Evolutionary conservation across 192 early-diverging fungal species (phyloP).

Genomic region (Coemansia sp.): DNA sequence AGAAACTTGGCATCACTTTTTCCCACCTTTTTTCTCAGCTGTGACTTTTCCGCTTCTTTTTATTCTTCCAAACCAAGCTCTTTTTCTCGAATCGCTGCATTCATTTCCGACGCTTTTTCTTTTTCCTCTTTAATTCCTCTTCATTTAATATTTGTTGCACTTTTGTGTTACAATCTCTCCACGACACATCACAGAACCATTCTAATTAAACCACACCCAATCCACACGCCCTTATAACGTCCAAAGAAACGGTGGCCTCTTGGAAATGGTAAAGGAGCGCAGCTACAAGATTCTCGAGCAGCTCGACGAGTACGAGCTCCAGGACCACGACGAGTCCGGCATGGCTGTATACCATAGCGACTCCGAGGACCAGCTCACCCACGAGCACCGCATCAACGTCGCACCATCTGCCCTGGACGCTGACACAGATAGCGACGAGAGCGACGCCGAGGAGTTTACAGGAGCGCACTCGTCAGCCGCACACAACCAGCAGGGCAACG

Average conservation of each 20-base stretch:
- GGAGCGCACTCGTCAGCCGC: conserved; percentile 1
- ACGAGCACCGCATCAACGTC: conserved; percentile 33
- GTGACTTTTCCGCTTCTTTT: conserved; percentile 11
- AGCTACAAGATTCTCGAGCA: conserved; percentile 54
- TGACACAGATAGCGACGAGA: conserved; percentile 23
- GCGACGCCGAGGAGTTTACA: conserved; percentile 9
- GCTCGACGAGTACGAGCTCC: conserved; percentile 52
- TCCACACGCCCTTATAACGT: neutral
- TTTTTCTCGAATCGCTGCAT: neutral
- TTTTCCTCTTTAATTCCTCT: neutral
- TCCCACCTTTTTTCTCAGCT: neutral
- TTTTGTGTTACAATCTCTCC: neutral
- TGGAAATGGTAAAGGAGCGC: conserved; percentile 46
- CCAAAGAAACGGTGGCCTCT: neutral
- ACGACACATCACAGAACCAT: neutral
- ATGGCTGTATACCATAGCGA: conserved; percentile 27
- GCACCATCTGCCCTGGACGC: conserved; percentile 45
- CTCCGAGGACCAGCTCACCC: conserved; percentile 24
- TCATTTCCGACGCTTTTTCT: neutral
- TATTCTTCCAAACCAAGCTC: conserved; percentile 7
- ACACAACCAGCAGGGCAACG: neutral
- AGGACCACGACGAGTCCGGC: conserved; percentile 27
- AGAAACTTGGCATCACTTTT: neutral
- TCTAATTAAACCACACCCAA: neutral
- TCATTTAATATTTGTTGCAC: neutral